Evolutionary conservation across 177 flowering plant genomes (phyloP).

Genomic region (Telopea speciosissima): DNA sequence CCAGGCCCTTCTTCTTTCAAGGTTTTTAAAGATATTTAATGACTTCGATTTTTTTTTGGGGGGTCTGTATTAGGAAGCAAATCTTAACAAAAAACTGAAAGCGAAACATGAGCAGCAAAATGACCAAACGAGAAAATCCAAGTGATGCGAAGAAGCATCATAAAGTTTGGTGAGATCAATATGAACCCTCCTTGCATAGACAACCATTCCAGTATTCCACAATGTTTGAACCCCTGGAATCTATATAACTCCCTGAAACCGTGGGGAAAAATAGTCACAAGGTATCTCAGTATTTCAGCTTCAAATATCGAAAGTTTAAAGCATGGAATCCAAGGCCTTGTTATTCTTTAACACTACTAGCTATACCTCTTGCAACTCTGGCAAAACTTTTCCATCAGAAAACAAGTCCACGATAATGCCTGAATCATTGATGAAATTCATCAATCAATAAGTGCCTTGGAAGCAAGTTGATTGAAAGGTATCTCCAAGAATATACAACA

Average conservation of each 20-base stretch:
- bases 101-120: background rate
- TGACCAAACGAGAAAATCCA: background rate
- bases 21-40: background rate
- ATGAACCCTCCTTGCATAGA: too few species aligned
- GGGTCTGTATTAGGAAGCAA: background rate
- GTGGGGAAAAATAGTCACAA: background rate
- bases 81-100: background rate
- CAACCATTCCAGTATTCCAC: background rate
- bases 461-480: constrained; percentile 2
- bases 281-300: background rate
- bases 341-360: background rate
- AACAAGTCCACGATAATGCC: constrained; percentile 90
- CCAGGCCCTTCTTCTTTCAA: background rate
- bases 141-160: background rate
- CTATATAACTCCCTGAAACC: background rate
- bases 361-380: constrained; percentile 55
- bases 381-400: constrained; percentile 59
- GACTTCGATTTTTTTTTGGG: background rate
- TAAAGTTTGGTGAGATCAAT: background rate
- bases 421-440: constrained; percentile 20
- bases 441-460: background rate
- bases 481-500: background rate
- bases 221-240: background rate
- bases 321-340: background rate
- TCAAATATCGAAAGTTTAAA: background rate